Evolutionary conservation across 371 early-diverging fungal species (phyloP).

Genomic region (Smittium culicis): DNA sequence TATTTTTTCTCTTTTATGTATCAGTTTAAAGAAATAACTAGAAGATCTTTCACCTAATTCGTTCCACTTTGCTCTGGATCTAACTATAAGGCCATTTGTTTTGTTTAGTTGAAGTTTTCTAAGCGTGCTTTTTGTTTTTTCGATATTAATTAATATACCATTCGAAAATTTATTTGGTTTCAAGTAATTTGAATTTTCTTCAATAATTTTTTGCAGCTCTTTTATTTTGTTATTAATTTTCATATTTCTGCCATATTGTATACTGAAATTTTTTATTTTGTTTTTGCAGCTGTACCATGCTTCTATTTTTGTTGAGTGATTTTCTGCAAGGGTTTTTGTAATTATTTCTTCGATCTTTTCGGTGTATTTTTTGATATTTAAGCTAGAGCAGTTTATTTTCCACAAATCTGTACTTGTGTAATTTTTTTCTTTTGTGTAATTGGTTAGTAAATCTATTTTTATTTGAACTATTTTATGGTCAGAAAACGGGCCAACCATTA

Average conservation of each 20-base stretch:
- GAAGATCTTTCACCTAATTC: background rate
- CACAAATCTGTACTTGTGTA: no score
- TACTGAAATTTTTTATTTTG: slow-evolving; percentile 1
- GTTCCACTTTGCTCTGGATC: slow-evolving; percentile 3
- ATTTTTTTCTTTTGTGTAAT: no score
- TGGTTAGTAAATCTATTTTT: no score
- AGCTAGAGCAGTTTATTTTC: no score
- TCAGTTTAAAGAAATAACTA: background rate
- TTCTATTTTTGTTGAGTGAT: background rate
- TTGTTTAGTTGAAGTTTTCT: background rate
- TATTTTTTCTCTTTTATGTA: background rate
- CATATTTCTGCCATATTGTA: background rate
- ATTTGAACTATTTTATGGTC: no score
- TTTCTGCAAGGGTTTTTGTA: no score
- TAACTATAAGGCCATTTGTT: background rate
- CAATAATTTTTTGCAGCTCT: background rate
- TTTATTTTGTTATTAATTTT: background rate
- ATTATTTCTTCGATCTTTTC: no score
- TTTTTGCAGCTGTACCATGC: background rate
- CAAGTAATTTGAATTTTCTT: background rate
- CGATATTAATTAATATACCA: no score
- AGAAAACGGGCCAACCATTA: no score
- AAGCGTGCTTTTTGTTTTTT: background rate
- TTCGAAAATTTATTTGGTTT: background rate
- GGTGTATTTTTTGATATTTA: no score